Base-by-base conservation (phyloP, 2,329 filamentous ascomycete species). In the Plectosphaerella plurivora region DNA sequence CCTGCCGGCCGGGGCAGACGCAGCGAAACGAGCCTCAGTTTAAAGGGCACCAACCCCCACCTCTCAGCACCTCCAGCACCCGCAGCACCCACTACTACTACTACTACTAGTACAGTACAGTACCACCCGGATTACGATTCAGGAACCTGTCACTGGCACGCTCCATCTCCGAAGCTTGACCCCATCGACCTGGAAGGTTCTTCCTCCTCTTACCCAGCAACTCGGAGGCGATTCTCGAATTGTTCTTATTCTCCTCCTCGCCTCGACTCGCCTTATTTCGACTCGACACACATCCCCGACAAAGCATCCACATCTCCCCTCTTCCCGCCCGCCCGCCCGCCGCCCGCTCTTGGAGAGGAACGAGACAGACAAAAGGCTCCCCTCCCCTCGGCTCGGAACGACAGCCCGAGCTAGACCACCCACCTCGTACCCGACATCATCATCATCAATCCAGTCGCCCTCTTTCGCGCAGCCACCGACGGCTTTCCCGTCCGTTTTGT, bases 1-100 rank as follows among this genome's bases (percentile, higher is more conserved):
- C 11, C 28, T 33, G 28, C 28, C 28, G 28, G 28, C 28, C 28
- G 28, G 22, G 22, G 22, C 35, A 37, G 35, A 18, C 16, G 37
- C 36, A 8, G 14, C 35, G 35, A 37, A 37, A 41, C 37, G 37
- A 41, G 14, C 37, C 37, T 18, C 37, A 41, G 37, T 33, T 33
- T 9, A 33, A 33, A 33, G 28, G 28, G 28, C 8, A 33, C 28
- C 8, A 28, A 55, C 53, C 53, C 51, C 51, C 53, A 55, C 35
- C 51, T 51, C 53, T 47, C 36, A 22, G 53, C 51, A 55, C 53
- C 51, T 36, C 51, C 53, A 37, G 48, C 53, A 53, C 48, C 53
- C 22, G 37, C 53, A 45, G 18, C 24, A 45, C 45, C 51, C 47
- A 22, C 47, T 45, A 33, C 35, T 45, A 22, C 37, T 24, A 33